Conservation (phyloP, 2,329 filamentous ascomycete species). For the Neofusicoccum ribis region DNA sequence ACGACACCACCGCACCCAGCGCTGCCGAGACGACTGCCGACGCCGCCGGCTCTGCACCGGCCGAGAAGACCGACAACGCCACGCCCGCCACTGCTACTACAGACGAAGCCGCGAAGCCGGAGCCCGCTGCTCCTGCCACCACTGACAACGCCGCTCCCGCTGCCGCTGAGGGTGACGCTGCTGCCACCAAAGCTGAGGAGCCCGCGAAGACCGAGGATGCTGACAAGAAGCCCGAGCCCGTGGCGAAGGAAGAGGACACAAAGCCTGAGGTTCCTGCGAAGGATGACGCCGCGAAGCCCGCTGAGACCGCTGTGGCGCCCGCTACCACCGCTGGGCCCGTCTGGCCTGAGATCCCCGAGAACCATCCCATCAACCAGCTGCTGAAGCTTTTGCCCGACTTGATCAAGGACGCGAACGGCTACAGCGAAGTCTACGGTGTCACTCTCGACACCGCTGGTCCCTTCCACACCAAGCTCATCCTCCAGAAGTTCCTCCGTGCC, state of each 20-base stretch:
- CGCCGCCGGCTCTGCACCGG: not conserved
- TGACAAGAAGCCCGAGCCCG: not conserved
- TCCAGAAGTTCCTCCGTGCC: slow-evolving; percentile 92
- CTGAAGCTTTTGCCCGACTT: slow-evolving; percentile 61
- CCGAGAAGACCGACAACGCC: not conserved
- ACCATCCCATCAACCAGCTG: slow-evolving; percentile 55
- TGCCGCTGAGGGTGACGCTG: not conserved
- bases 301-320: not conserved
- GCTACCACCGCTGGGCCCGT: slow-evolving; percentile 1
- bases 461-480: slow-evolving; percentile 76
- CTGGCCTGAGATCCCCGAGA: slow-evolving; percentile 39
- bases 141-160: not conserved
- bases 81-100: not conserved
- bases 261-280: not conserved
- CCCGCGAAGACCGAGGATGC: not conserved
- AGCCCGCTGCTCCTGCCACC: not conserved
- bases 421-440: slow-evolving; percentile 86
- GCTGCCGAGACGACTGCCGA: not conserved
- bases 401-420: slow-evolving; percentile 52
- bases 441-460: slow-evolving; percentile 56
- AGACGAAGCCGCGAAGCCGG: not conserved
- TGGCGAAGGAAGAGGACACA: not conserved
- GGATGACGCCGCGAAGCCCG: not conserved
- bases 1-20: not conserved
- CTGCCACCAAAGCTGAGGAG: not conserved